phyloP scores from a whole-genome alignment of 2,329 filamentous ascomycete genomes.

The Dryadomyces quercivorus region DNA sequence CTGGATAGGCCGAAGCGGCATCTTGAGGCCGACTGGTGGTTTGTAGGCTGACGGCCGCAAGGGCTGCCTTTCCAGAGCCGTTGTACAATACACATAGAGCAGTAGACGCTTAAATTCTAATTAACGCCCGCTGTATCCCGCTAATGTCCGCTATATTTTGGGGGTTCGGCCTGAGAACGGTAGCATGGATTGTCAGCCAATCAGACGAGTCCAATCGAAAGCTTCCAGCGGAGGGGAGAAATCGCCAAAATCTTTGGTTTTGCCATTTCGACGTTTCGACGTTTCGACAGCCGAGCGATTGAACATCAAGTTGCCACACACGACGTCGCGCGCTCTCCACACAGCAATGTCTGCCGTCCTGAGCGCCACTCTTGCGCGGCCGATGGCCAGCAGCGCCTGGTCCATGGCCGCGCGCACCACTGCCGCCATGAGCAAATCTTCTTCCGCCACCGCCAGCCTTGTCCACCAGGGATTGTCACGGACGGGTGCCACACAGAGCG shows the following conservation, averaged over 20 bases:
- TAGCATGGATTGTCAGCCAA: neutral
- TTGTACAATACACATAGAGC: too few relatives aligned
- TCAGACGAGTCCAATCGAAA: neutral
- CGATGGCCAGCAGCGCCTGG: neutral
- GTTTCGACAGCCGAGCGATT: neutral
- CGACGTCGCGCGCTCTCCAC: neutral
- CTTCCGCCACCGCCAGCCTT: neutral
- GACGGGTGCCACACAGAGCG: too few relatives aligned
- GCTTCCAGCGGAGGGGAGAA: neutral
- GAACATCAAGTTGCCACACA: neutral
- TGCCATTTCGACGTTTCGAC: neutral
- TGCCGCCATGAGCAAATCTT: neutral
- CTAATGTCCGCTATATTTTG: neutral
- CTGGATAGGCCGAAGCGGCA: too few relatives aligned
- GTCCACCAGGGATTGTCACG: neutral
- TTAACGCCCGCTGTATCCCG: neutral
- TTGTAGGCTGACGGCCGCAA: too few relatives aligned
- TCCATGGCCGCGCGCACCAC: neutral
- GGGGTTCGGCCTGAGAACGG: neutral
- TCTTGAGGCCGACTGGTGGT: too few relatives aligned
- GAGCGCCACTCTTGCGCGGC: slow-evolving; percentile 1
- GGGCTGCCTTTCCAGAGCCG: too few relatives aligned
- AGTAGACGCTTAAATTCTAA: too few relatives aligned
- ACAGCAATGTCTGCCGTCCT: neutral
- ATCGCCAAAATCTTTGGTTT: neutral